Conservation (phyloP, 768 basidiomycete genomes). For the Infundibulicybe gibba region DNA sequence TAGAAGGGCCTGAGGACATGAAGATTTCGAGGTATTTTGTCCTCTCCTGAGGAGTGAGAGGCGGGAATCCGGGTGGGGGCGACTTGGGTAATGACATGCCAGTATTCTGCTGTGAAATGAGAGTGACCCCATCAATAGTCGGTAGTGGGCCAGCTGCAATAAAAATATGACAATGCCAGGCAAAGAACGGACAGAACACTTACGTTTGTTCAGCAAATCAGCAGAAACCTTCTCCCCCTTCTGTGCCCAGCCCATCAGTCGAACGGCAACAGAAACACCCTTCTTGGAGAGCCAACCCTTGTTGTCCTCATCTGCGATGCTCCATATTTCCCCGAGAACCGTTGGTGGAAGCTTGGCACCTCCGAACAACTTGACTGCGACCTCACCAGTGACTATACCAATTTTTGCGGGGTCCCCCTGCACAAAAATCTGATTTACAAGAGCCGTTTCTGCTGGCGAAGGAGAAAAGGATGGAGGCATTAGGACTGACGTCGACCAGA, state of each 20-base stretch:
- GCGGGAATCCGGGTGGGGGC: slow-evolving; percentile 59
- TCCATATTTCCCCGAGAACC: slow-evolving; percentile 91
- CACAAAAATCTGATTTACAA: slow-evolving; percentile 72
- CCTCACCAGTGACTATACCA: slow-evolving; percentile 85
- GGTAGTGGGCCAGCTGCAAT: slow-evolving; percentile 77
- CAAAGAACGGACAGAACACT: slow-evolving; percentile 19
- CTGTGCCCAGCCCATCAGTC: slow-evolving; percentile 92
- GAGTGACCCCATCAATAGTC: slow-evolving; percentile 67
- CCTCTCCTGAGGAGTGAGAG: slow-evolving; percentile 76
- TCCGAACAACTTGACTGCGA: slow-evolving; percentile 82
- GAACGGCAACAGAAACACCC: slow-evolving; percentile 82
- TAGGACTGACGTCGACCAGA: slow-evolving; percentile 19
- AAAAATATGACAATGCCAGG: slow-evolving; percentile 3
- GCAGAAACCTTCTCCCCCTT: slow-evolving; percentile 68
- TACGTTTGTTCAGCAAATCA: slow-evolving; percentile 69
- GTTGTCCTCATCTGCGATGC: slow-evolving; percentile 88
- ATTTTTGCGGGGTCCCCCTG: slow-evolving; percentile 75
- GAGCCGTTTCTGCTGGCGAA: slow-evolving; percentile 46
- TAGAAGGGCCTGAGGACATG: slow-evolving; percentile 61
- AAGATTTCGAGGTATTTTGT: slow-evolving; percentile 83
- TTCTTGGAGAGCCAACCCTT: slow-evolving; percentile 89
- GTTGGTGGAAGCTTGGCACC: slow-evolving; percentile 77
- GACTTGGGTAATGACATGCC: slow-evolving; percentile 61
- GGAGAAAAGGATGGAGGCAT: slow-evolving; percentile 46
- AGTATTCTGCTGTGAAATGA: slow-evolving; percentile 55